Base-by-base conservation (phyloP, 2,329 filamentous ascomycete species). In the Colletotrichum incanum region DNA sequence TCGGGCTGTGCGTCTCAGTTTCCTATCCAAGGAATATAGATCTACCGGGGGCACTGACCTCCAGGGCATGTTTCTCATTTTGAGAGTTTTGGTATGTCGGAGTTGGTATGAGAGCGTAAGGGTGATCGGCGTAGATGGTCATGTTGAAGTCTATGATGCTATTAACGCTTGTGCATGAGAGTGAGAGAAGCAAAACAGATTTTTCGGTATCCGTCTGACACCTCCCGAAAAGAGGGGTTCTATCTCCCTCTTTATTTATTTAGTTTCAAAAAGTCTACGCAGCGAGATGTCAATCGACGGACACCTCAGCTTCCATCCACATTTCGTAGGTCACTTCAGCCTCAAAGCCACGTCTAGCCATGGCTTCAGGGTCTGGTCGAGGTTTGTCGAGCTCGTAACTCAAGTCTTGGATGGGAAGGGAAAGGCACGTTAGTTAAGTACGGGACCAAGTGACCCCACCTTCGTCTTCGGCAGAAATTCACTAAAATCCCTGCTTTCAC, bases 1-100 rank as follows among this genome's bases (percentile, higher is more conserved):
- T 81, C 79, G 6, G 76, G 73, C 79, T 82, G 18, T 6, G 5
- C 5, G 3, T 9, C 3, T 65, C 28, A 65, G 52, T 54, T 31
- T 20, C 8, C 6, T 6, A n/a, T 34, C 23, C 16, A 26, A 2
- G 11, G n/a, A 16, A 3, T 11, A 23, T 4, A 14, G 23, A 14
- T 34, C 8, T 1, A 16, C 2, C 18, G 3, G 26, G 12, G 9
- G 2, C 1, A 62, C 28, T 37, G 41, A 63, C 65, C 49, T 68
- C 59, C 2, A 49, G 14, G 5, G 31, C 43, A 26, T 23, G 14
- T 56, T 68, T 63, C n/a, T 68, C 65, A 63, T 23, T 23, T 47
- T 47, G 37, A 11, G 39, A 47, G 28, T 26, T n/a, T 47, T 68
- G 67, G 11, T 39, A 59, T 1, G 18, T 14, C 9, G 67, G 67